Conservation (phyloP, 805 yeast genomes). For the Ogataea wickerhamii region DNA sequence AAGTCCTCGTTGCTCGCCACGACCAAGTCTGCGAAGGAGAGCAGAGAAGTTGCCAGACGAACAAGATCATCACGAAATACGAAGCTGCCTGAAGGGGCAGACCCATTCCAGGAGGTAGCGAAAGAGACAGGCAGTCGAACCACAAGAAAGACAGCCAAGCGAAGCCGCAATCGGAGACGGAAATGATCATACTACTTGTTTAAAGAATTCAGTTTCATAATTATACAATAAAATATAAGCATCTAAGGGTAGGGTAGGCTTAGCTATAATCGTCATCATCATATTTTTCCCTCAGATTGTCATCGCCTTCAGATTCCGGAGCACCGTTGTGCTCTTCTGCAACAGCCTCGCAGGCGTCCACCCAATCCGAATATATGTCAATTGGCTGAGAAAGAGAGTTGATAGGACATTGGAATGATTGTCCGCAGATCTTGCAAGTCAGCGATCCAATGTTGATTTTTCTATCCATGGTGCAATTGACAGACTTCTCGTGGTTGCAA, state of each 20-base stretch:
- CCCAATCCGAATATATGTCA: slow-evolving; percentile 96
- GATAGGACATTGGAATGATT: slow-evolving; percentile 83
- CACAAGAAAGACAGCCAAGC: slow-evolving; percentile 1
- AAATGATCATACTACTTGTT: not conserved
- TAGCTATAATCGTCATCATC: slow-evolving; percentile 20
- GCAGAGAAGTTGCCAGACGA: not conserved
- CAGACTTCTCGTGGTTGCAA: slow-evolving; percentile 93
- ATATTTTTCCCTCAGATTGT: slow-evolving; percentile 13
- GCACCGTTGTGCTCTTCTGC: slow-evolving; percentile 53
- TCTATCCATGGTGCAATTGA: slow-evolving; percentile 83
- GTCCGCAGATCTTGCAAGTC: slow-evolving; percentile 92
- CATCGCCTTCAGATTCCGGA: slow-evolving; percentile 26
- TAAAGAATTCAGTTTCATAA: not conserved
- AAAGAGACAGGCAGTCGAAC: not conserved
- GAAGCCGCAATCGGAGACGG: not conserved
- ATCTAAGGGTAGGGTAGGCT: slow-evolving; percentile 1
- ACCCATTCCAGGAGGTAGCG: not conserved
- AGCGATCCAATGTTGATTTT: slow-evolving; percentile 79
- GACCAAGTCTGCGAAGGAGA: too few relatives aligned
- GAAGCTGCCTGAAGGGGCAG: not conserved
- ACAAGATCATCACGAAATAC: not conserved
- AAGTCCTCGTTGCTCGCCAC: too few relatives aligned
- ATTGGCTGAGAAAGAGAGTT: slow-evolving; percentile 85
- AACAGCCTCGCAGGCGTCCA: slow-evolving; percentile 89
- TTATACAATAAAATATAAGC: slow-evolving; percentile 1